Conservation (phyloP, 306 rosid genomes). For the Trifolium dubium region DNA sequence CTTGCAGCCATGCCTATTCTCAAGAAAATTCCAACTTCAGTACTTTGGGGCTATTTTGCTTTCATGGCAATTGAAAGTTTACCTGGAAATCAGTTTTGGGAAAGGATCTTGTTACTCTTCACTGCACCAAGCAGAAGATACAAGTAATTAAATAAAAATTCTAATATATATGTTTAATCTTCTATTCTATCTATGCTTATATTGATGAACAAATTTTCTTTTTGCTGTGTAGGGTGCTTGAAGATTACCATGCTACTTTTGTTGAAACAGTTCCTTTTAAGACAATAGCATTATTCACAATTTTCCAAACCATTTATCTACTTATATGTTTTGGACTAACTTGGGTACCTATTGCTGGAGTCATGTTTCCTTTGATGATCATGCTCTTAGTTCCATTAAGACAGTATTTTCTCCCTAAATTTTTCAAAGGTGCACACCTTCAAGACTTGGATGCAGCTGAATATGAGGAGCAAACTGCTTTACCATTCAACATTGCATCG, state of each 20-base stretch:
- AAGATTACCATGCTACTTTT: constrained; percentile 91
- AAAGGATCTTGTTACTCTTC: constrained; percentile 87
- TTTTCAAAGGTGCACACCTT: constrained; percentile 92
- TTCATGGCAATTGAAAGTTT: constrained; percentile 98
- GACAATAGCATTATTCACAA: constrained; percentile 74
- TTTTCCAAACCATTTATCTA: constrained; percentile 83
- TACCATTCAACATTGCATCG: constrained; percentile 73
- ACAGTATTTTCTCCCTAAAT: constrained; percentile 85
- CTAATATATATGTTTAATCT: background rate
- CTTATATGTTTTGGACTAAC: constrained; percentile 90
- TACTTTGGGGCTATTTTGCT: constrained; percentile 99
- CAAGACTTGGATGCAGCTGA: constrained; percentile 98
- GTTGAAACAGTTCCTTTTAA: constrained; percentile 99
- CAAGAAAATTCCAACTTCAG: constrained; percentile 95
- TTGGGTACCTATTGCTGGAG: constrained; percentile 96
- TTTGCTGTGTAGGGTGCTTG: constrained; percentile 80
- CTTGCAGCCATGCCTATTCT: constrained; percentile 98
- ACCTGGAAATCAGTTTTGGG: constrained; percentile 99
- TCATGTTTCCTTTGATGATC: constrained; percentile 95
- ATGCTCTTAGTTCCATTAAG: constrained; percentile 92
- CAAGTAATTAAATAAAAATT: constrained; percentile 41
- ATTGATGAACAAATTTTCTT: constrained; percentile 27
- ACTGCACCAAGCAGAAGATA: constrained; percentile 96
- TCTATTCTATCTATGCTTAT: constrained; percentile 1
- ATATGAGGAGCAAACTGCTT: constrained; percentile 87